Evolutionary conservation across 2,329 filamentous ascomycete species (phyloP), one percentile per base, ranked within the genome.

Genomic region (Pseudocercospora fijiensis): DNA sequence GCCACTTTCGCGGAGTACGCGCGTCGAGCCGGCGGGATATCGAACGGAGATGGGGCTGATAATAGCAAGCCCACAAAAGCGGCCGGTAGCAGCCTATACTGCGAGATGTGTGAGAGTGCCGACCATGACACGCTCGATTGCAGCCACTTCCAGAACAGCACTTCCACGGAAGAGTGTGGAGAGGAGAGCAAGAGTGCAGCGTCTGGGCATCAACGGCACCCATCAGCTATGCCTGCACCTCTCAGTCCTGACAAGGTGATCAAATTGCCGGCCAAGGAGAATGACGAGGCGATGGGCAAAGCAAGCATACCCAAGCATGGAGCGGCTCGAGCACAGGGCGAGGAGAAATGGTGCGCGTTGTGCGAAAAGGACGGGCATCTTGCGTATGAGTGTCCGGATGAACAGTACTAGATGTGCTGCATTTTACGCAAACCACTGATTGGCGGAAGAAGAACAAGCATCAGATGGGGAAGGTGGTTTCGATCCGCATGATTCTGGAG

Each of bases 301-400:
- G 51, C 61, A 45, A 55, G 47, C 69, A 41, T 55, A n/a, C 37
- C 28, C 6, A 58, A 24, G 77, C 76, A 69, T 75, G 72, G 45
- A 74, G 72, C 51, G n/a, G 57, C 51, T 16, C 72, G 69, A 16
- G 69, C 67, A 9, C 72, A 74, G 20, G 74, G 74, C 16, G 92
- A 98, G 72, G 86, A 89, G 66, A 97, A 96, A 79, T 99, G 95
- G 95, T 99, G 95, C 78, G 95, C 95, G 16, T 83, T 98, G 51
- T 99, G 95, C 76, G 95, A 99, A 81, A 87, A 91, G 66, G 95
- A 99, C 73, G 95, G 95, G 13, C 95, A 99, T 76, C 91, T 97
- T 78, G 97, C 94, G 18, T 77, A 74, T 62, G 75, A 77, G 62
- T 77, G 76, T 63, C 75, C 76, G 24, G 73, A 77, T 65, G 75